phyloP scores from a whole-genome alignment of 495 filamentous ascomycete genomes.

The Articulospora tetracladia region DNA sequence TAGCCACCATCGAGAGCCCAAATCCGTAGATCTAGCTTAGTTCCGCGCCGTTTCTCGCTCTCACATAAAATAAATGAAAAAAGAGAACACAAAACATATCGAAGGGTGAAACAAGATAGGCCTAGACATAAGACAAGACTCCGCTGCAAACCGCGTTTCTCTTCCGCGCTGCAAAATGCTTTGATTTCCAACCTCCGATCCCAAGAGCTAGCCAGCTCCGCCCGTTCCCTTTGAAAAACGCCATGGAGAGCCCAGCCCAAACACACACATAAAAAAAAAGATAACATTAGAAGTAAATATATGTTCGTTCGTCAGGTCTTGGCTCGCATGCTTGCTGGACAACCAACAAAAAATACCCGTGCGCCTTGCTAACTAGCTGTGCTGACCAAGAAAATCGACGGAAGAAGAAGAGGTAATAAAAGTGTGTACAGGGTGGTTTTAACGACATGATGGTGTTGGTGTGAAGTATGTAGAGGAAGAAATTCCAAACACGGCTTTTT shows the following conservation, averaged over 20 bases:
- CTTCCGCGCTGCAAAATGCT: slow-evolving; percentile 16
- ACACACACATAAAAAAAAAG: background rate
- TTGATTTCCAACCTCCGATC: slow-evolving; percentile 4
- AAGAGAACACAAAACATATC: no score
- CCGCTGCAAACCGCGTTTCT: slow-evolving; percentile 12
- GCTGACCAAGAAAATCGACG: no score
- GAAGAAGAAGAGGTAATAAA: slow-evolving; percentile 4
- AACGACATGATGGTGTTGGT: slow-evolving; percentile 5
- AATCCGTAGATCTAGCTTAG: no score
- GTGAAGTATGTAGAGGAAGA: background rate
- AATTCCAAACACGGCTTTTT: slow-evolving; percentile 6
- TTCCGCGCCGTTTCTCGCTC: no score
- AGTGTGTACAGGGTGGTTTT: slow-evolving; percentile 3
- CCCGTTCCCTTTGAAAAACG: background rate
- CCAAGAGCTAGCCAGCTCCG: slow-evolving; percentile 17
- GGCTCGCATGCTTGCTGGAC: background rate
- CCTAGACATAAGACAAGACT: slow-evolving; percentile 5
- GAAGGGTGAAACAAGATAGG: no score
- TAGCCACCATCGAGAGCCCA: no score
- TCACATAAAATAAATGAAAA: no score
- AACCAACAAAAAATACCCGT: background rate
- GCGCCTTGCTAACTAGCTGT: slow-evolving; percentile 8
- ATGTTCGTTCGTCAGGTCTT: background rate
- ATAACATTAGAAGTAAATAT: background rate
- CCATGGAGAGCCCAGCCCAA: background rate